phyloP scores from a whole-genome alignment of 2,329 filamentous ascomycete genomes.

The Phaeosphaeria sp. region DNA sequence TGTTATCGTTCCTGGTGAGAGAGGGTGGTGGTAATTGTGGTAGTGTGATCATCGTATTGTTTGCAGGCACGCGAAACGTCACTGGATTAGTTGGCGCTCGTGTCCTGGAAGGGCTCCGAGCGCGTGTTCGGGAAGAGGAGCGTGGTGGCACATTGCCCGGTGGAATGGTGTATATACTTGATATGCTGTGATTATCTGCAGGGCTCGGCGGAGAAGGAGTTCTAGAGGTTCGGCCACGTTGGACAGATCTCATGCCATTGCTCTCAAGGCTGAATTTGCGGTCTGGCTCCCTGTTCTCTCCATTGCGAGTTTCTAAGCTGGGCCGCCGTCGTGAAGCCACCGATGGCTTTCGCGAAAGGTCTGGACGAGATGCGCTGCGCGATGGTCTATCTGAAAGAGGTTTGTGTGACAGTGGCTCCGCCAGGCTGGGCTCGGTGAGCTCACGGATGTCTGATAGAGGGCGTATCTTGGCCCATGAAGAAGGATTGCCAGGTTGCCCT shows the following conservation, averaged over 20 bases:
- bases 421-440: constrained; percentile 56
- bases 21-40: constrained; percentile 31
- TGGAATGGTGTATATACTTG: constrained; percentile 55
- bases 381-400: constrained; percentile 28
- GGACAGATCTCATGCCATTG: constrained; percentile 34
- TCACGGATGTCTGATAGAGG: constrained; percentile 59
- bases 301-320: constrained; percentile 35
- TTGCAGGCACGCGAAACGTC: constrained; percentile 20
- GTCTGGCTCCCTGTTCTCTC: constrained; percentile 36
- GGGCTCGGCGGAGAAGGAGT: constrained; percentile 43
- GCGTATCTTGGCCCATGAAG: constrained; percentile 47
- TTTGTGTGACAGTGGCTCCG: constrained; percentile 44
- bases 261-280: constrained; percentile 37
- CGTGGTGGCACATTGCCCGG: constrained; percentile 53
- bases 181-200: constrained; percentile 46
- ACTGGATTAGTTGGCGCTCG: constrained; percentile 24
- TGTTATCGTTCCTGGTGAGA: constrained; percentile 35
- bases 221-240: constrained; percentile 32
- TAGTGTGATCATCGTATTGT: constrained; percentile 18
- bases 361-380: constrained; percentile 34
- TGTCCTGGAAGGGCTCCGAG: constrained; percentile 30
- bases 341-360: constrained; percentile 42
- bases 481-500: constrained; percentile 28
- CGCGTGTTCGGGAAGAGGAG: constrained; percentile 51
- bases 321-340: constrained; percentile 37